These are phyloP conservation scores for Goffeauzyma gilvescens DNA, from an alignment of 768 basidiomycete genomes.

Conservation along the genomic window DNA sequence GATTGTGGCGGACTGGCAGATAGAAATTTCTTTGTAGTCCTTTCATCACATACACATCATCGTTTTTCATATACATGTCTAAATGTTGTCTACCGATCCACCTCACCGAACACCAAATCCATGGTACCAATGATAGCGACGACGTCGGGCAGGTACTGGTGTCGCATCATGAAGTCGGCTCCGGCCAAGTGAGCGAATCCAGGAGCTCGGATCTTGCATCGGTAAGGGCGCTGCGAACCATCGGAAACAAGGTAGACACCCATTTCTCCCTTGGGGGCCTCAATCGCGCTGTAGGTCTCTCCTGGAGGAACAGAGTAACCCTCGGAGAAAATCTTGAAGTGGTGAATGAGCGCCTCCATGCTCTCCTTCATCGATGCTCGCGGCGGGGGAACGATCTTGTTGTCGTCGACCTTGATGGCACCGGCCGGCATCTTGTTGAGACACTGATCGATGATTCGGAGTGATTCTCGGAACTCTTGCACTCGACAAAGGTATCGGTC, in stretches of 20 bases:
- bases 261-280: conserved; percentile 99
- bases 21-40: conserved; percentile 19
- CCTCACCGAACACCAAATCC: conserved; percentile 38
- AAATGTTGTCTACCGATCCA: conserved; percentile 13
- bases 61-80: too few relatives aligned
- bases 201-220: conserved; percentile 91
- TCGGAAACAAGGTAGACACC: conserved; percentile 95
- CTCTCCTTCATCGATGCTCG: conserved; percentile 97
- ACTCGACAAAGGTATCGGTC: conserved; percentile 94
- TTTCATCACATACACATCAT: too few relatives aligned
- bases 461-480: conserved; percentile 89
- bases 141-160: conserved; percentile 83
- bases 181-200: conserved; percentile 92
- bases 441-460: conserved; percentile 75
- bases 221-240: conserved; percentile 85
- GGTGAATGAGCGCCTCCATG: conserved; percentile 94
- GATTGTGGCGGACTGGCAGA: conserved; percentile 32
- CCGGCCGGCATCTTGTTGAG: conserved; percentile 93
- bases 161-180: conserved; percentile 72
- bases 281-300: conserved; percentile 91
- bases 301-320: conserved; percentile 79
- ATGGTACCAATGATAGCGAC: conserved; percentile 96
- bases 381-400: conserved; percentile 90
- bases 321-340: conserved; percentile 98
- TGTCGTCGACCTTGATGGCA: conserved; percentile 83